Base-by-base conservation (phyloP, 2,329 filamentous ascomycete genomes). In the Cercospora sesami region DNA sequence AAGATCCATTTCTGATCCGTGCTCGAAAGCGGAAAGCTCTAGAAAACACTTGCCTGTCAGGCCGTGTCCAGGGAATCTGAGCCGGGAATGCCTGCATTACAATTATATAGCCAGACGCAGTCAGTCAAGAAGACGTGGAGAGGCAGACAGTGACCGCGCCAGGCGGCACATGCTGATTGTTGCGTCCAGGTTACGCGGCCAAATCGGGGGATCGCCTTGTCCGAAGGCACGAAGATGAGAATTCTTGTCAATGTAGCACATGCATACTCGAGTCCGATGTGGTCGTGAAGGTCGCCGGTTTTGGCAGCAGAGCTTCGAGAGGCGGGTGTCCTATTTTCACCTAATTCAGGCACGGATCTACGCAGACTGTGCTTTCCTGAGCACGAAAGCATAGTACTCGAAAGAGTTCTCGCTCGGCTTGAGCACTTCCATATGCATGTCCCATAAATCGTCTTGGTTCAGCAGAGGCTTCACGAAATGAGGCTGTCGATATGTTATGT, bases 391-490 rank as follows among this genome's bases (percentile, higher is more conserved):
- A 73, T 80, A 83, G 72, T 86, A 86, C n/a, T 82, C 81, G 68
- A 86, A 85, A 0, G 79, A 79, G 36, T 81, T 80, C 26, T 74
- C 76, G 5, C 74, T 74, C 16, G 69, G 74, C 4, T 53, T 53
- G 48, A 86, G 74, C 9, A 78, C 75, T 60, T 85, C 80, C 66
- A 84, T 75, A 4, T 81, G 72, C 26, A 86, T 62, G 28, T 80
- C 74, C 84, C 83, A 86, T 6, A 81, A 72, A 0, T 78, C 79
- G 2, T 81, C 77, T 8, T 77, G 73, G 28, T 80, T 79, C 18
- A 87, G 73, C 18, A 86, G 74, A 12, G 82, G 83, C 72, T 77
- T 80, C 57, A 87, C 82, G 68, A 87, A 87, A 73, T 86, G 85
- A 12, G 83, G 83, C 67, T 86, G 86, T 42, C 85, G 77, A 72